Evolutionary conservation across 768 basidiomycete species (phyloP), one percentile per base, ranked within the genome.

Genomic region (Russula earlei): DNA sequence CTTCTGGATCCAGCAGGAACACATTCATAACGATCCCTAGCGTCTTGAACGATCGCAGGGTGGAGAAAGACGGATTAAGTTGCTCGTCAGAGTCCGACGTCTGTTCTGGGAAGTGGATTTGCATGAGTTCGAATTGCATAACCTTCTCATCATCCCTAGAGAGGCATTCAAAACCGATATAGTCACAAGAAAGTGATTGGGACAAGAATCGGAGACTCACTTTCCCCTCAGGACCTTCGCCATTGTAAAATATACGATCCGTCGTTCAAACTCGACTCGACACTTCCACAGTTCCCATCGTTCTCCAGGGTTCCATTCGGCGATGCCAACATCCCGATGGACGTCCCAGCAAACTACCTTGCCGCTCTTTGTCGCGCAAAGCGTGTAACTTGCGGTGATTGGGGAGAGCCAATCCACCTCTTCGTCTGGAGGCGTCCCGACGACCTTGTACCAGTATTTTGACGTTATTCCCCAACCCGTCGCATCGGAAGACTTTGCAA

Each of bases 321-420:
- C 83, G 3, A 86, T 72, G 57, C 79, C 80, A 15, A 67, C 64
- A 48, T 86, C 81, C 3, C 74, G 73, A 49, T 79, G 78, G 14
- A 87, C 79, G 55, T 87, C 84, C 85, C 85, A 87, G 61, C 85
- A 87, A 15, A 87, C 80, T 19, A 87, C 83, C 62, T 82, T 83
- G 5, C 85, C 85, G 47, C 78, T 81, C 70, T 85, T 85, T 0
- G 85, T 87, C 1, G 84, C 82, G 62, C 84, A 87, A n/a, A 87
- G 77, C 4, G 80, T 85, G 63, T 87, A 87, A 36, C 78, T 82
- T 5, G 83, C 83, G 1, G 85, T 86, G 62, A 87, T 85, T 17
- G 85, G 84, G 2, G 84, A 84, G 5, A 87, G 69, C 85, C 84
- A 87, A 59, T 87, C 85, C 14, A 87, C 80, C 50, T 84, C 82